These are phyloP conservation scores for Falciphora oryzae DNA, from an alignment of 2,329 filamentous ascomycete species.

Conservation along the genomic window DNA sequence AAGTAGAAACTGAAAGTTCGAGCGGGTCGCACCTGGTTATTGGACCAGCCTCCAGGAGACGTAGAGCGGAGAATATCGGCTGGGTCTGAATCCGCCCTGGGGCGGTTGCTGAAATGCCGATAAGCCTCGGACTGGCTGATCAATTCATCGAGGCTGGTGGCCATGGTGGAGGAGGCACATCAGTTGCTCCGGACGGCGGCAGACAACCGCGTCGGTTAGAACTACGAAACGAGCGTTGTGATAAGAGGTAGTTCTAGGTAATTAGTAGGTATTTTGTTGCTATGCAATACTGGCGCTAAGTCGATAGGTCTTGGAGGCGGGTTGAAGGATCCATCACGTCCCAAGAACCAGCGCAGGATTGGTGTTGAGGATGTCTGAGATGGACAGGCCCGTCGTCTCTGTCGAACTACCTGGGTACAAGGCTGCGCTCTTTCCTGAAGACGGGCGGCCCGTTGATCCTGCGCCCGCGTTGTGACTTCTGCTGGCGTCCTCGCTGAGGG, in stretches of 20 bases:
- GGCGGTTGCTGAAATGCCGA: not conserved
- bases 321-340: too few species aligned
- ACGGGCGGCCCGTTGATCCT: too few species aligned
- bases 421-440: too few species aligned
- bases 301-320: not conserved
- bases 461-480: too few species aligned
- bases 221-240: not conserved
- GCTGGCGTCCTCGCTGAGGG: too few species aligned
- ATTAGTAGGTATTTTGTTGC: too few species aligned
- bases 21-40: not conserved
- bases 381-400: too few species aligned
- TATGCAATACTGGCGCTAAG: not conserved
- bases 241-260: not conserved
- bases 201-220: not conserved
- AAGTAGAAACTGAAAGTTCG: too few species aligned
- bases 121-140: not conserved
- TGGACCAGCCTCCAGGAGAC: not conserved
- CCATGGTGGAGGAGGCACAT: not conserved
- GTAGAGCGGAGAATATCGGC: not conserved
- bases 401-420: too few species aligned
- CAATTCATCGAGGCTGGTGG: not conserved
- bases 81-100: not conserved
- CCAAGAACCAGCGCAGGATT: too few species aligned
- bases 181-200: too few species aligned
- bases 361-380: too few species aligned